Base-by-base conservation (phyloP, 768 basidiomycete genomes). In the Rhodotorula graminis region DNA sequence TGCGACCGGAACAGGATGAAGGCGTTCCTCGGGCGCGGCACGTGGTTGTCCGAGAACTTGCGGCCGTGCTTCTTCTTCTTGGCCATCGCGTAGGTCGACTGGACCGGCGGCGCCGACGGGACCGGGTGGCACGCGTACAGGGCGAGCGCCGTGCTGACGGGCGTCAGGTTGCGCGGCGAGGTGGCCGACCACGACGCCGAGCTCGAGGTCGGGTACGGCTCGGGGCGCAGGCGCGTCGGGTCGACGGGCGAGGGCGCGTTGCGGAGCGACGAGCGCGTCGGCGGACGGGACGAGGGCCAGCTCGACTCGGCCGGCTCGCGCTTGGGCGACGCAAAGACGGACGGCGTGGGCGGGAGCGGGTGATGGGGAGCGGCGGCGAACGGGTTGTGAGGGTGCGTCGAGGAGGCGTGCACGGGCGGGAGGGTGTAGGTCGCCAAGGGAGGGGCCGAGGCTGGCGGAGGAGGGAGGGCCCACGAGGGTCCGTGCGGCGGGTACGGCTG, bases 1-100 rank as follows among this genome's bases (percentile, higher is more conserved):
- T 90, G 86, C 78, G 86, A 89, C 55, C 90, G 85, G 79, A 90
- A 91, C 72, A 91, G 85, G 74, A 91, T 90, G 81, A 91, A 91
- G 0, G 89, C 87, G 80, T 91, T 91, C 25, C 87, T 83, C 0
- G 89, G 89, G 40, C 90, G 86, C 27, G 88, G 87, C 52, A 90
- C 85, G 78, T 90, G 89, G 27, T 49, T 58, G 9, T 23, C 40
- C 19, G 71, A 64, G 31, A 57, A 11, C 55, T 84, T 84, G 55
- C 83, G 81, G 1, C 84, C 83, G 74, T 86, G 86, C 15, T 84
- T 84, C 75, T 85, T 86, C 40, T 25, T 50, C 33, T 27, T 33
- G 31, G 23, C 23, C 11, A 31, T 23, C 29, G n/a, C 25, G 21
- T 14, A 6, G 19, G 8, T 21, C 42, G 18, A 21, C n/a, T 19